These are phyloP conservation scores for Apophysomyces elegans DNA, from an alignment of 371 early-diverging fungal species.

Conservation along the genomic window DNA sequence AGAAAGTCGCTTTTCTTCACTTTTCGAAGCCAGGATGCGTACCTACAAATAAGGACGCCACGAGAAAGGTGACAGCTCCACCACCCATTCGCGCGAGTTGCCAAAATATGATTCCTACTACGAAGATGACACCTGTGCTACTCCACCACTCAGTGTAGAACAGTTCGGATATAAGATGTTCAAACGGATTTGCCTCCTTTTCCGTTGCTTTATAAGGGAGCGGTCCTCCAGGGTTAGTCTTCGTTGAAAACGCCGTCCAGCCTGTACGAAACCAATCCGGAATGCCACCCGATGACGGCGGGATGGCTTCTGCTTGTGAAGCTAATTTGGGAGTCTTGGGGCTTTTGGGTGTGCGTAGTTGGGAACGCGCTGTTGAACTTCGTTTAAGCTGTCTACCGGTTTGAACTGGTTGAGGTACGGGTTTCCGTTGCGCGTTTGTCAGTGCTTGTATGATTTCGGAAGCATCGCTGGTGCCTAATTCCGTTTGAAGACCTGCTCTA, in stretches of 20 bases:
- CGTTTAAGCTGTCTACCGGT: conserved; percentile 1
- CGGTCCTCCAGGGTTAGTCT: conserved; percentile 38
- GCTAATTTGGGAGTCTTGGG: conserved; percentile 25
- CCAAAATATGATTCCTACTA: conserved; percentile 41
- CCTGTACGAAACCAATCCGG: conserved; percentile 48
- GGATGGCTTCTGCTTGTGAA: conserved; percentile 4
- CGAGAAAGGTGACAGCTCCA: conserved; percentile 53
- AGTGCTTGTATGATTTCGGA: conserved; percentile 29
- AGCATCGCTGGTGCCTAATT: conserved; percentile 40
- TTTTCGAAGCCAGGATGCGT: conserved; percentile 13
- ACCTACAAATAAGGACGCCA: conserved; percentile 58
- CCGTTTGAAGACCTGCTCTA: conserved; percentile 36
- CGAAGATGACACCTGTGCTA: conserved; percentile 35
- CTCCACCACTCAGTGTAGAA: conserved; percentile 37
- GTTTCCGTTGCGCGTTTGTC: conserved; percentile 40
- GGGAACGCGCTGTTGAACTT: conserved; percentile 12
- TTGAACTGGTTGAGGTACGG: conserved; percentile 22
- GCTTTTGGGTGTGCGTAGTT: conserved; percentile 12
- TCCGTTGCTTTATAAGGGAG: conserved; percentile 30
- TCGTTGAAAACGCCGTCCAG: conserved; percentile 41
- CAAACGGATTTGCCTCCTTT: conserved; percentile 25
- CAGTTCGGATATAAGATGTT: conserved; percentile 23
- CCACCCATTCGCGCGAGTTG: conserved; percentile 51
- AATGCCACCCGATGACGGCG: conserved; percentile 19
- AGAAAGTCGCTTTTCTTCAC: too few relatives aligned